Percentiles rank a stretch among this genome's conserved stretches.
Evolutionary conservation across 768 basidiomycete genomes (phyloP).

Genomic region (Suillus americanus): DNA sequence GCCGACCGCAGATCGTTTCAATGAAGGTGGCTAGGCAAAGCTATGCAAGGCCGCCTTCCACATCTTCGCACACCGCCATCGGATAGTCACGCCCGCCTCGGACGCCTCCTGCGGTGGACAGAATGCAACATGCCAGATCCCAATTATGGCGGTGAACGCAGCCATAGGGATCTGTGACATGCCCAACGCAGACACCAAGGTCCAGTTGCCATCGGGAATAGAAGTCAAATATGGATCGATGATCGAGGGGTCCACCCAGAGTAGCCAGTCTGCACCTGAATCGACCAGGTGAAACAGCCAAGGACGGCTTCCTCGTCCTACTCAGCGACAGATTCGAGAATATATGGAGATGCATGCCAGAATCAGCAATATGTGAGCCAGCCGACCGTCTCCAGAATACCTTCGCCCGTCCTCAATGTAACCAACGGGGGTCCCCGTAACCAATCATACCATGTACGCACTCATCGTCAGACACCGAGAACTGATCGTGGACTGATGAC

Average conservation of each 20-base stretch:
- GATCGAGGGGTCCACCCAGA: conserved; percentile 2
- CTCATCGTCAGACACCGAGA: conserved; percentile 4
- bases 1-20: neutral
- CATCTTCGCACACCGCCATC: conserved; percentile 1
- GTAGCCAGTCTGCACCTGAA: neutral
- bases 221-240: neutral
- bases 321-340: neutral
- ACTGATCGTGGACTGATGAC: neutral
- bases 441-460: conserved; percentile 1
- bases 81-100: neutral
- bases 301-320: conserved; percentile 1
- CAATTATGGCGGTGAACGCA: neutral
- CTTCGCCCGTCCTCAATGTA: conserved; percentile 3
- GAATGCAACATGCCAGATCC: neutral
- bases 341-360: neutral
- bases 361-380: neutral
- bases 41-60: conserved; percentile 1
- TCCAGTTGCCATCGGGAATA: neutral
- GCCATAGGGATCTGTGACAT: neutral
- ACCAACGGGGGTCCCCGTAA: neutral
- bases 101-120: neutral
- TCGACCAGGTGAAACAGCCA: neutral
- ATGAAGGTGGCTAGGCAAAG: neutral
- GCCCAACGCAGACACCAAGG: neutral
- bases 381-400: neutral